Conservation (phyloP, 2,329 filamentous ascomycete species). For the Fusarium gaditjirri region DNA sequence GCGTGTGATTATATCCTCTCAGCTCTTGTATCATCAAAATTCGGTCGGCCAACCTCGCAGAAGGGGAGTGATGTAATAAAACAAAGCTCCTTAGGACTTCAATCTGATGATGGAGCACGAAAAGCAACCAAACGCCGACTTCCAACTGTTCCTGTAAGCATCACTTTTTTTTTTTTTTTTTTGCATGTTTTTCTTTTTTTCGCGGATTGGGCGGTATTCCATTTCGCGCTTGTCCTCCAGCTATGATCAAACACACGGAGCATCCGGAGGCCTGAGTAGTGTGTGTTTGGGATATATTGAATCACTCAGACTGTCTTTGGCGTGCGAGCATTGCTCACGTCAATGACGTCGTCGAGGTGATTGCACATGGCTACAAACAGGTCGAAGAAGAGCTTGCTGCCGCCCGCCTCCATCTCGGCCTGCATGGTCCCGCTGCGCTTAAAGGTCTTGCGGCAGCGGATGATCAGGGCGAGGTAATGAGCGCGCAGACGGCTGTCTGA, state of each 20-base stretch:
- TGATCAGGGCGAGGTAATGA: conserved; percentile 97
- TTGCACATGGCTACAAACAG: conserved; percentile 98
- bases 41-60: conserved; percentile 62
- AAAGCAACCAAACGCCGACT: conserved; percentile 50
- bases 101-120: conserved; percentile 63
- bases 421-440: conserved; percentile 99
- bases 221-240: conserved; percentile 40
- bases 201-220: conserved; percentile 33
- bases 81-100: conserved; percentile 59
- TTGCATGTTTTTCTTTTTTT: conserved; percentile 39
- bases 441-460: conserved; percentile 96
- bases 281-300: conserved; percentile 18
- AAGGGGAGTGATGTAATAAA: conserved; percentile 57
- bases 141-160: conserved; percentile 35
- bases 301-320: conserved; percentile 65
- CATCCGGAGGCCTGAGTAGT: conserved; percentile 37
- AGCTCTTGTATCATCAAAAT: conserved; percentile 56
- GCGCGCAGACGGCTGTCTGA: conserved; percentile 91
- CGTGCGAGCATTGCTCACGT: conserved; percentile 76
- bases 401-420: conserved; percentile 96
- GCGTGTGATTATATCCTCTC: conserved; percentile 52
- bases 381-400: conserved; percentile 93
- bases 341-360: conserved; percentile 95
- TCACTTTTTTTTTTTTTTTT: conserved; percentile 43
- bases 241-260: conserved; percentile 36